Percentiles rank a stretch among this genome's conserved stretches.
Evolutionary conservation across 441 rosid species (phyloP).

Genomic region (Flueggea neowawraea): DNA sequence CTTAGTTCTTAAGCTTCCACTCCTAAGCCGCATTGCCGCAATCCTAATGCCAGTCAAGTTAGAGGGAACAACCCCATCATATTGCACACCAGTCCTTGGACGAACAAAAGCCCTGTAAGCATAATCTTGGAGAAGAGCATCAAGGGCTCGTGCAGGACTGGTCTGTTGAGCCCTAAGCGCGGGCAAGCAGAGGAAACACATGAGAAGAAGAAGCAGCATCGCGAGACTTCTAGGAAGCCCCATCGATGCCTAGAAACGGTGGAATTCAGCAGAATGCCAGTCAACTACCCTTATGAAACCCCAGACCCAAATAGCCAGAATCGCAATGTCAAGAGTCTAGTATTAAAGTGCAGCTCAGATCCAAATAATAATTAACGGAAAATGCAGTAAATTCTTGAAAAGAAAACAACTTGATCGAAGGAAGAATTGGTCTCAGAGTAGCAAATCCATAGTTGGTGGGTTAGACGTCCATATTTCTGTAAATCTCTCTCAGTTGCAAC

Average conservation of each 20-base stretch:
- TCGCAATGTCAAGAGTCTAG: constrained; percentile 5
- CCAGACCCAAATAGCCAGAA: constrained; percentile 8
- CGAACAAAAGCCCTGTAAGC: constrained; percentile 59
- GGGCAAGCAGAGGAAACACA: constrained; percentile 17
- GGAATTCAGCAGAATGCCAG: constrained; percentile 26
- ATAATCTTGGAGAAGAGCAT: constrained; percentile 80
- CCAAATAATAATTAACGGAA: constrained; percentile 9
- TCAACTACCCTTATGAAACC: constrained; percentile 16
- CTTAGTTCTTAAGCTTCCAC: constrained; percentile 68
- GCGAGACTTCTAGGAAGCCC: constrained; percentile 61
- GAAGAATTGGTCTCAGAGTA: neutral
- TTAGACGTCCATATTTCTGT: constrained; percentile 11
- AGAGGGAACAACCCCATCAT: constrained; percentile 56
- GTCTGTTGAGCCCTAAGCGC: constrained; percentile 13
- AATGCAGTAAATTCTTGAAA: constrained; percentile 14
- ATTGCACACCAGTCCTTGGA: constrained; percentile 74
- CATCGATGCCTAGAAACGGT: constrained; percentile 43
- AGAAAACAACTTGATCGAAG: constrained; percentile 5
- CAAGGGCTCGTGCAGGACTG: constrained; percentile 47
- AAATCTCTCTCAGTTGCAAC: neutral
- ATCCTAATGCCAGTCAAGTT: constrained; percentile 71
- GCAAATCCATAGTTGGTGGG: constrained; percentile 8
- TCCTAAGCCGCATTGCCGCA: constrained; percentile 84
- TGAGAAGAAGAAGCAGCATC: constrained; percentile 31
- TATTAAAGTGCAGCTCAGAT: constrained; percentile 9